Base-by-base conservation (phyloP, 257 asterid species). In the Solanum neorickii region DNA sequence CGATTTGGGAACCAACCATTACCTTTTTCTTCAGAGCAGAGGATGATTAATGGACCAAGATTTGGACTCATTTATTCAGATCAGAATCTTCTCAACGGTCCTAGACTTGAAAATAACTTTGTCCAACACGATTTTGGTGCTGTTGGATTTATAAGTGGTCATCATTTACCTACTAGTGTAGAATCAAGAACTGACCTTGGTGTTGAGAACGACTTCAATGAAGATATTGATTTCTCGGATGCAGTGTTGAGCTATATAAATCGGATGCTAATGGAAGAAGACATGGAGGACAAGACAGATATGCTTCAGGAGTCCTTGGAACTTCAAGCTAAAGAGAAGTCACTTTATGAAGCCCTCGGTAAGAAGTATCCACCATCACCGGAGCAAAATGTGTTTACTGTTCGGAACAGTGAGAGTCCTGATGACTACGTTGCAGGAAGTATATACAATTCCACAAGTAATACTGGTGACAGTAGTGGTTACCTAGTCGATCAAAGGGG, bases 301-400 rank as follows among this genome's bases (percentile, higher is more conserved):
- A 93, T 93, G 94, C 91, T 91, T 82, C 93, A 92, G 56, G 95
- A 93, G 66, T 88, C 95, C 1, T 87, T 91, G 69, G 95, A 90
- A 83, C 92, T 93, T 44, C 90, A 89, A 86, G 92, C 92, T 4
- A 89, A 90, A 66, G 95, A 93, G 86, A 91, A 87, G 75, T 91
- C 92, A 6, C 90, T 93, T 46, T 93, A 92, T 12, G 95, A 93
- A 25, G 92, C 88, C 25, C 90, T 93, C 44, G 94, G 94, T 56
- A 59, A 93, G 85, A 89, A 90, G 82, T 89, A 90, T 62, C 95
- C 91, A 3, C 94, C 91, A 27, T 88, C 94, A 3, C 91, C 91
- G 0, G 88, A 70, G 47, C 52, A 66, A 33, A 25, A 52, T 6
- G 14, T 3, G 60, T 33, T 60, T 78, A 37, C 86, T 66, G n/a